These are phyloP conservation scores for Saccharomyces hybrid DNA, from an alignment of 1,139 yeast genomes.

Conservation along the genomic window DNA sequence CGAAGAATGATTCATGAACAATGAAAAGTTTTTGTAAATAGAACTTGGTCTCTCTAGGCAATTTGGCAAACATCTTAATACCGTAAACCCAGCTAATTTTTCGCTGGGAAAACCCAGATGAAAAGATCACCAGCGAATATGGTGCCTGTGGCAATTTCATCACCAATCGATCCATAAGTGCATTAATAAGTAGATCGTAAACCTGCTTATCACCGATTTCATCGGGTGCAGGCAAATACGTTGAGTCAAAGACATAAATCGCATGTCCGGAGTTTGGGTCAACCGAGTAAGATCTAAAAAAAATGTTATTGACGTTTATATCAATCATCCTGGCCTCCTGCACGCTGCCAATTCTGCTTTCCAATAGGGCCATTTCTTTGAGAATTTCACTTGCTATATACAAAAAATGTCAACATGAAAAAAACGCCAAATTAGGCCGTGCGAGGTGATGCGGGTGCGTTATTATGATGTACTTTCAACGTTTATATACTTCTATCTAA, in stretches of 20 bases:
- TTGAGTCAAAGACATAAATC: conserved; percentile 65
- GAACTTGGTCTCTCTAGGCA: conserved; percentile 53
- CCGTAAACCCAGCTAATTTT: conserved; percentile 69
- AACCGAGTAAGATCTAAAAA: conserved; percentile 48
- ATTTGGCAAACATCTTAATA: conserved; percentile 59
- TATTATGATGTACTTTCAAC: not conserved
- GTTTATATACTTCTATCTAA: not conserved
- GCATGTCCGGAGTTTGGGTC: conserved; percentile 62
- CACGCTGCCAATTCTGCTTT: not conserved
- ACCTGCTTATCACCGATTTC: conserved; percentile 32
- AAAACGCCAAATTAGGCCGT: not conserved
- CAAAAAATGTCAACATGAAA: not conserved
- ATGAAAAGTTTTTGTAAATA: conserved; percentile 58
- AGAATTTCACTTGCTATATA: not conserved
- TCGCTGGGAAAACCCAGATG: conserved; percentile 61
- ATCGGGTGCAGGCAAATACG: conserved; percentile 53
- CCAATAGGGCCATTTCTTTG: not conserved
- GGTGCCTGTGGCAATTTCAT: conserved; percentile 45
- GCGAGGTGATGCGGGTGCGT: not conserved
- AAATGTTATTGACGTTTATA: conserved; percentile 40
- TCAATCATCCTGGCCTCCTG: conserved; percentile 1
- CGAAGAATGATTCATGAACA: conserved; percentile 90
- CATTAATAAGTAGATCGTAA: conserved; percentile 37
- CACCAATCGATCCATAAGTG: conserved; percentile 33
- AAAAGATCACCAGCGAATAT: conserved; percentile 63